Percentiles rank a stretch among this genome's conserved stretches.
These are phyloP conservation scores for Rhodofomes roseus DNA, from an alignment of 1,284 basidiomycete genomes.

Conservation along the genomic window DNA sequence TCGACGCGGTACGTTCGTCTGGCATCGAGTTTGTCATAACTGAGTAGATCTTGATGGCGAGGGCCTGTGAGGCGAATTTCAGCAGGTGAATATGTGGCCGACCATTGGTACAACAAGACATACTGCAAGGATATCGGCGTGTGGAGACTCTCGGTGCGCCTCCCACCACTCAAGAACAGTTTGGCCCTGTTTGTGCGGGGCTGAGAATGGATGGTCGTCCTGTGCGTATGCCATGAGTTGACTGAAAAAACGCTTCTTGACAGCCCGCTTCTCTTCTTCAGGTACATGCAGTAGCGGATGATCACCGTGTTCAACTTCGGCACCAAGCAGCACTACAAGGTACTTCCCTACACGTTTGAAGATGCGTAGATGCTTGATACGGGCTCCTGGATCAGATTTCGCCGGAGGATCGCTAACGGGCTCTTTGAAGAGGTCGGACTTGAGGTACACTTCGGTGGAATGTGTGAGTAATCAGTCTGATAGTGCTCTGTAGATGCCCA, in stretches of 20 bases:
- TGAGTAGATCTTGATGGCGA: slow-evolving; percentile 31
- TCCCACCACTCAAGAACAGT: neutral
- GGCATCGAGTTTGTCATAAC: slow-evolving; percentile 34
- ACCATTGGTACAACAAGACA: neutral
- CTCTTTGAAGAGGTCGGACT: neutral
- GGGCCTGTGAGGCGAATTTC: no score
- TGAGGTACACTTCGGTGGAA: neutral
- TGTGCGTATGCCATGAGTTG: neutral
- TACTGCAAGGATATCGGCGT: neutral
- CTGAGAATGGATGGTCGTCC: neutral
- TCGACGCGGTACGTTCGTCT: slow-evolving; percentile 33
- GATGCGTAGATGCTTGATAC: neutral
- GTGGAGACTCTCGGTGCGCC: neutral
- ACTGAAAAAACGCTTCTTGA: neutral
- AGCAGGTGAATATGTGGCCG: no score
- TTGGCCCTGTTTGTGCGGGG: neutral
- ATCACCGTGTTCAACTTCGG: neutral
- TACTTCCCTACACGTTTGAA: neutral
- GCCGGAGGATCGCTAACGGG: no score
- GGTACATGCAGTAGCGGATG: neutral
- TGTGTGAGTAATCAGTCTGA: no score
- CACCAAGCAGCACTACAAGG: neutral
- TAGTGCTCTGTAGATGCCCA: neutral
- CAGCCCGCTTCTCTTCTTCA: neutral
- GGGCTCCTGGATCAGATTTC: neutral